Conservation (phyloP, 306 rosid genomes). For the Carpinus viminea region DNA sequence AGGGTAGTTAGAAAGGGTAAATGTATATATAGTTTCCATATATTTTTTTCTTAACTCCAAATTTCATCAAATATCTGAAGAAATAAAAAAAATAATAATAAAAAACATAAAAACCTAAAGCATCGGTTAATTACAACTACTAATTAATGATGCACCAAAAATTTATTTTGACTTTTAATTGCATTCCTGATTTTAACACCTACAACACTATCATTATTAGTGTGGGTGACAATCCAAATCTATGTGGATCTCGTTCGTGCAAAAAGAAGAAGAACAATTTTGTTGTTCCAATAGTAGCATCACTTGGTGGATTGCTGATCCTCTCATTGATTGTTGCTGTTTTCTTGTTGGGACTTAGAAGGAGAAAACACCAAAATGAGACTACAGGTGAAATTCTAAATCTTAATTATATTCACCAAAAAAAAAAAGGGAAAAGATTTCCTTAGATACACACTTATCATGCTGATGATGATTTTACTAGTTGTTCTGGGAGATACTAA, state of each 20-base stretch:
- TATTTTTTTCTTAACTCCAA: too few species aligned
- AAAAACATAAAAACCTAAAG: too few species aligned
- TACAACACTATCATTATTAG: conserved; percentile 24
- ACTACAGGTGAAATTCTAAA: too few species aligned
- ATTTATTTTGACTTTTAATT: background rate
- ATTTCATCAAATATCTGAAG: too few species aligned
- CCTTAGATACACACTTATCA: background rate
- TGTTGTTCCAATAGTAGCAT: conserved; percentile 39
- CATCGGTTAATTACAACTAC: too few species aligned
- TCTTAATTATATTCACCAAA: background rate
- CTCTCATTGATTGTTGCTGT: conserved; percentile 24
- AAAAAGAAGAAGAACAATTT: conserved; percentile 22
- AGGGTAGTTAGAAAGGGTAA: too few species aligned
- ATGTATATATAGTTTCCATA: too few species aligned
- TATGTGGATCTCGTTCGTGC: conserved; percentile 34
- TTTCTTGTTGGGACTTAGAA: conserved; percentile 23
- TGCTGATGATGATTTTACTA: background rate
- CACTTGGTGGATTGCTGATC: conserved; percentile 41
- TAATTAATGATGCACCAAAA: too few species aligned
- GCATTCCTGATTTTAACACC: background rate
- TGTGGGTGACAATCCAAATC: conserved; percentile 38
- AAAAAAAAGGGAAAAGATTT: background rate
- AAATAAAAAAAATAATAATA: too few species aligned
- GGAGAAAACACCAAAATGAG: conserved; percentile 7
- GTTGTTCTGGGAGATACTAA: background rate